Evolutionary conservation across 345 rosid species (phyloP).

Genomic region (Lepidium didymum): DNA sequence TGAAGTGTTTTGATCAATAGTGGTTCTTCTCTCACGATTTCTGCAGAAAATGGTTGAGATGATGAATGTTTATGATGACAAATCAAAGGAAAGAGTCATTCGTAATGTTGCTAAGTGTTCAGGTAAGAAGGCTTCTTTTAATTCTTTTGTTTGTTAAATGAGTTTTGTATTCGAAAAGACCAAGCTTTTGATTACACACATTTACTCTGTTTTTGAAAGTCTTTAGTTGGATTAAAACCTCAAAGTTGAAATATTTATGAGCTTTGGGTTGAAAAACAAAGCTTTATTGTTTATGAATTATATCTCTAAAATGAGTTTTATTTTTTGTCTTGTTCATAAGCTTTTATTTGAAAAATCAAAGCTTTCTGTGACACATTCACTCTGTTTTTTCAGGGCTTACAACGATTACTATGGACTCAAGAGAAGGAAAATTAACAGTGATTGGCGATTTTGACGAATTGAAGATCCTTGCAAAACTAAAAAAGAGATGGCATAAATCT

Average conservation of each 20-base stretch:
- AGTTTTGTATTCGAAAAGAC: background rate
- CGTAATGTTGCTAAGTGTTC: conserved; percentile 37
- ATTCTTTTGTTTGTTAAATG: background rate
- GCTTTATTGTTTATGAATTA: too few relatives aligned
- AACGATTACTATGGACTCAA: conserved; percentile 45
- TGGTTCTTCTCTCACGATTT: background rate
- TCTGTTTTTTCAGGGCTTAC: background rate
- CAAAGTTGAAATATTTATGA: too few relatives aligned
- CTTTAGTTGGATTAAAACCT: too few relatives aligned
- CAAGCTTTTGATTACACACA: background rate
- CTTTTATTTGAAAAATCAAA: background rate
- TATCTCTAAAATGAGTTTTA: background rate
- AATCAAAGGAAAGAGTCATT: conserved; percentile 46
- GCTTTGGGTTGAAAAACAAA: too few relatives aligned
- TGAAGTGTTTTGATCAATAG: background rate
- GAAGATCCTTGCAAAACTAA: conserved; percentile 32
- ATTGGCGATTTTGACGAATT: conserved; percentile 47
- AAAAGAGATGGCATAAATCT: conserved; percentile 23
- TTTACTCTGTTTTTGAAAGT: background rate
- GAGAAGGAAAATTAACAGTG: conserved; percentile 50
- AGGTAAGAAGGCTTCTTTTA: conserved; percentile 30
- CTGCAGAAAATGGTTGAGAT: conserved; percentile 62
- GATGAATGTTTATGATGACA: conserved; percentile 43
- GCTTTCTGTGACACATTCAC: background rate
- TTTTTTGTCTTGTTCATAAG: background rate